A percentile compares a stretch with the other conserved stretches of the same genome.
phyloP scores from a whole-genome alignment of 768 basidiomycete genomes.

The Leccinum barrowsii region DNA sequence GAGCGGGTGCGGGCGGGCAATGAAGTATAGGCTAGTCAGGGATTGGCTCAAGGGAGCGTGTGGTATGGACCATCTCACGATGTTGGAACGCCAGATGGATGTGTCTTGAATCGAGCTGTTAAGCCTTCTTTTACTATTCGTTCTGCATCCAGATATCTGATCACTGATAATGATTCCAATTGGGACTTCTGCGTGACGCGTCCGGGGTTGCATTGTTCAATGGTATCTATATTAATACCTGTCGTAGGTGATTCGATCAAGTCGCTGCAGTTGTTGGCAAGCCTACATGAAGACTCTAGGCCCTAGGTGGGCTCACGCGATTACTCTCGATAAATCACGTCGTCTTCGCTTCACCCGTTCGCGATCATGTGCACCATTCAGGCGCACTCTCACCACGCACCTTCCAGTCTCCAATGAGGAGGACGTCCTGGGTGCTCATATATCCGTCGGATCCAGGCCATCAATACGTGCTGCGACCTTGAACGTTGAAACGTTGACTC shows the following conservation, averaged over 20 bases:
- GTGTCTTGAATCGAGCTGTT: not conserved
- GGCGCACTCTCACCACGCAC: not conserved
- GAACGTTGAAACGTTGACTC: not conserved
- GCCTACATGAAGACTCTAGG: not conserved
- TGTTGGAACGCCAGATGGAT: slow-evolving; percentile 38
- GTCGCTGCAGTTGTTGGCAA: not conserved
- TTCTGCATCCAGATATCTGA: not conserved
- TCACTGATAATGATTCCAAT: not conserved
- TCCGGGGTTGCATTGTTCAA: not conserved
- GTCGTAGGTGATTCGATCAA: not conserved
- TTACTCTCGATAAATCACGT: not conserved
- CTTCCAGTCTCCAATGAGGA: not conserved
- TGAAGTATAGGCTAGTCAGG: slow-evolving; percentile 65
- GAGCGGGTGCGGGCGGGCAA: slow-evolving; percentile 47
- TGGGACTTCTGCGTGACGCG: not conserved
- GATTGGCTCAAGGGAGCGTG: slow-evolving; percentile 61
- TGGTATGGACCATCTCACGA: slow-evolving; percentile 61
- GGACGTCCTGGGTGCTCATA: not conserved
- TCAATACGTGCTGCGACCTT: not conserved
- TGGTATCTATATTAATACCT: not conserved
- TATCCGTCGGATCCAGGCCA: not conserved
- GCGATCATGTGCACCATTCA: not conserved
- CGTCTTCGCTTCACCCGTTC: not conserved
- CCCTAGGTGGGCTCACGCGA: not conserved
- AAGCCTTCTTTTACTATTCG: not conserved